Evolutionary conservation across 2,329 filamentous ascomycete genomes (phyloP).

Genomic region (Aciculosporium take): DNA sequence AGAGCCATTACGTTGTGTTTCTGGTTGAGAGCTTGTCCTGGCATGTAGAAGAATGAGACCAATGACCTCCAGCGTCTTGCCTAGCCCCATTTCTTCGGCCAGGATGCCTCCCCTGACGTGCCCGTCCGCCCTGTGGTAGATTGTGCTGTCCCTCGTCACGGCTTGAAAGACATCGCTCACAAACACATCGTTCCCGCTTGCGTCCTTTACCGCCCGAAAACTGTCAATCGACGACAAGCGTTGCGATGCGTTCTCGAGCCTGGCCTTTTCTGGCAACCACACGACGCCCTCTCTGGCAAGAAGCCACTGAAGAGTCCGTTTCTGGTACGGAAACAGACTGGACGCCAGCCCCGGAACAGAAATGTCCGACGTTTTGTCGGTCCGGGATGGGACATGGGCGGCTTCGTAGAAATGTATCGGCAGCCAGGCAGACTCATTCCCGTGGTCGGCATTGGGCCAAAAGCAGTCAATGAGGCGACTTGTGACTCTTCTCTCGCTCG

Average conservation of each 20-base stretch:
- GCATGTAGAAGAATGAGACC: slow-evolving; percentile 53
- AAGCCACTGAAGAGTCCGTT: slow-evolving; percentile 56
- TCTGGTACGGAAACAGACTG: slow-evolving; percentile 57
- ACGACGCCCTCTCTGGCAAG: slow-evolving; percentile 48
- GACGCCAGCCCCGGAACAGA: slow-evolving; percentile 31
- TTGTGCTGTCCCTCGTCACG: slow-evolving; percentile 33
- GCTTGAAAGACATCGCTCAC: slow-evolving; percentile 51
- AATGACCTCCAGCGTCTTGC: slow-evolving; percentile 66
- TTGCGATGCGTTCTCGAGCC: slow-evolving; percentile 10
- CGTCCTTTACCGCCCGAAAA: slow-evolving; percentile 22
- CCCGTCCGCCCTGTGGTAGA: slow-evolving; percentile 29
- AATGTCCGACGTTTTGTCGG: slow-evolving; percentile 25
- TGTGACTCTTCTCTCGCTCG: slow-evolving; percentile 18
- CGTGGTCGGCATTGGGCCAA: slow-evolving; percentile 11
- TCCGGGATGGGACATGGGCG: slow-evolving; percentile 44
- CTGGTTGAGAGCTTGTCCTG: slow-evolving; percentile 3
- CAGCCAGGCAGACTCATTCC: slow-evolving; percentile 19
- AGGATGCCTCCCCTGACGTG: slow-evolving; percentile 47
- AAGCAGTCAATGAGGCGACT: slow-evolving; percentile 23
- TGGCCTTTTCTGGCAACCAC: slow-evolving; percentile 21
- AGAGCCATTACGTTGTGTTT: slow-evolving; percentile 8
- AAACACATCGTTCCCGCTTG: slow-evolving; percentile 27
- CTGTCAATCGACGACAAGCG: slow-evolving; percentile 8
- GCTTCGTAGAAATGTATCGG: slow-evolving; percentile 54
- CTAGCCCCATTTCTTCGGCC: slow-evolving; percentile 71